Conservation (phyloP, 2,329 filamentous ascomycete genomes). For the Ophiostoma tasmaniense region DNA sequence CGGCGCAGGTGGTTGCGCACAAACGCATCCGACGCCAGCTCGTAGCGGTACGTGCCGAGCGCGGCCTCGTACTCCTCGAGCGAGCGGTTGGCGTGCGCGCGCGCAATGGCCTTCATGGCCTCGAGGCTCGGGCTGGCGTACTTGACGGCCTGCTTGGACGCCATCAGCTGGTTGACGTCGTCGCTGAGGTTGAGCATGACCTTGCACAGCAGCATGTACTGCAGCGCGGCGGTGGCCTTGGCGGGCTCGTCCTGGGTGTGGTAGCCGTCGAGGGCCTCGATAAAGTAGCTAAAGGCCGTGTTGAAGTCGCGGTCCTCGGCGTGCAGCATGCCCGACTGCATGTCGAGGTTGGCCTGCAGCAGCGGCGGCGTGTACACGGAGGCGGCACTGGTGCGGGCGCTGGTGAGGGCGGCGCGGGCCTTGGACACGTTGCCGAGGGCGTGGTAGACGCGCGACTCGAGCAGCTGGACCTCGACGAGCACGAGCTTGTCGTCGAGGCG, state of each 20-base stretch:
- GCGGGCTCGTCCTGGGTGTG: conserved; percentile 79
- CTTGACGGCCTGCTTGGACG: conserved; percentile 91
- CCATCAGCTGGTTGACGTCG: conserved; percentile 91
- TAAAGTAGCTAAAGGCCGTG: conserved; percentile 97
- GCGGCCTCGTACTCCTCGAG: conserved; percentile 96
- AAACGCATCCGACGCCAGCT: conserved; percentile 89
- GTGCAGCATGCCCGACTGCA: conserved; percentile 98
- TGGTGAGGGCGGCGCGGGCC: conserved; percentile 87
- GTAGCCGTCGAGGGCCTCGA: conserved; percentile 96
- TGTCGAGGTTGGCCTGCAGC: conserved; percentile 91
- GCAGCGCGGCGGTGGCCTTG: conserved; percentile 91
- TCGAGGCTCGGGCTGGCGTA: conserved; percentile 94
- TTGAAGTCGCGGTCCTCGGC: conserved; percentile 99
- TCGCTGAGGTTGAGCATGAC: conserved; percentile 97
- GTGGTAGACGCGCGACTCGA: conserved; percentile 96
- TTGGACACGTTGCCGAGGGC: conserved; percentile 94
- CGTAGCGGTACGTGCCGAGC: conserved; percentile 80
- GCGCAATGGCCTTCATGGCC: conserved; percentile 97
- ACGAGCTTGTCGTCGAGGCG: conserved; percentile 97
- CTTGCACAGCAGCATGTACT: conserved; percentile 99
- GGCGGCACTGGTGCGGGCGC: conserved; percentile 86
- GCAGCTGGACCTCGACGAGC: conserved; percentile 91
- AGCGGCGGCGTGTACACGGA: conserved; percentile 95
- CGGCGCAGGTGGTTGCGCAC: conserved; percentile 94
- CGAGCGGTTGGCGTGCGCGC: conserved; percentile 89